Percentiles rank a stretch among this genome's conserved stretches.
phyloP scores from a whole-genome alignment of 768 basidiomycete genomes.

The Candolleomyces aberdarensis region DNA sequence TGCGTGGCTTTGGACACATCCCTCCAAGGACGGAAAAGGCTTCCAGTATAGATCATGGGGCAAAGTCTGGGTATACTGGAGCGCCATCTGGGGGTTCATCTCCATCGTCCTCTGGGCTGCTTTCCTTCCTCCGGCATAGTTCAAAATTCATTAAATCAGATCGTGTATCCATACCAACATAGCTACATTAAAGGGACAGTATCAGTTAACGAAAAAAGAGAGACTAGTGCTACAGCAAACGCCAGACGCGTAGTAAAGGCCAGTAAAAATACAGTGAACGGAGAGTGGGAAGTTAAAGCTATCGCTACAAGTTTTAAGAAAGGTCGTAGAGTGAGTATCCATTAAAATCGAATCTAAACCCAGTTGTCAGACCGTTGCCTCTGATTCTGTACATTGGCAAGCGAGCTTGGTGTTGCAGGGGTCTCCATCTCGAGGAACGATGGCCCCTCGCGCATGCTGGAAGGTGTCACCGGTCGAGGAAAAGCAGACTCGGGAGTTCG shows the following conservation, averaged over 20 bases:
- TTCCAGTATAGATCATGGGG: not conserved
- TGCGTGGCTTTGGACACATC: conserved; percentile 45
- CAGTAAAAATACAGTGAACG: too few relatives aligned
- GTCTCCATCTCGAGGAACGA: conserved; percentile 2
- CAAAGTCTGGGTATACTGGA: conserved; percentile 72
- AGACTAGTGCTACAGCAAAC: too few relatives aligned
- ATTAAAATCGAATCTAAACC: not conserved
- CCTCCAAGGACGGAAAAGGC: not conserved
- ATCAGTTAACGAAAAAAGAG: too few relatives aligned
- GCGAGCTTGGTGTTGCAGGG: not conserved
- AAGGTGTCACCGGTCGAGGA: not conserved
- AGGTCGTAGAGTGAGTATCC: too few relatives aligned
- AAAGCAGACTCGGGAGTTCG: not conserved
- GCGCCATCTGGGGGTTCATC: conserved; percentile 68
- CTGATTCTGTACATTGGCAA: not conserved
- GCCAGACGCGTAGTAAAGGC: too few relatives aligned
- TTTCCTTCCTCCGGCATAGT: conserved; percentile 88
- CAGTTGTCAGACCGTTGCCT: not conserved
- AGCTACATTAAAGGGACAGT: not conserved
- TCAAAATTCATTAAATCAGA: not conserved
- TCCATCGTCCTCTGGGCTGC: conserved; percentile 76
- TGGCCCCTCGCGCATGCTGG: not conserved
- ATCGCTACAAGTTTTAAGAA: too few relatives aligned
- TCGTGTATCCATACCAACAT: not conserved
- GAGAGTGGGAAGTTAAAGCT: too few relatives aligned